These are phyloP conservation scores for Zopfia rhizophila DNA, from an alignment of 2,329 filamentous ascomycete species.

Conservation along the genomic window DNA sequence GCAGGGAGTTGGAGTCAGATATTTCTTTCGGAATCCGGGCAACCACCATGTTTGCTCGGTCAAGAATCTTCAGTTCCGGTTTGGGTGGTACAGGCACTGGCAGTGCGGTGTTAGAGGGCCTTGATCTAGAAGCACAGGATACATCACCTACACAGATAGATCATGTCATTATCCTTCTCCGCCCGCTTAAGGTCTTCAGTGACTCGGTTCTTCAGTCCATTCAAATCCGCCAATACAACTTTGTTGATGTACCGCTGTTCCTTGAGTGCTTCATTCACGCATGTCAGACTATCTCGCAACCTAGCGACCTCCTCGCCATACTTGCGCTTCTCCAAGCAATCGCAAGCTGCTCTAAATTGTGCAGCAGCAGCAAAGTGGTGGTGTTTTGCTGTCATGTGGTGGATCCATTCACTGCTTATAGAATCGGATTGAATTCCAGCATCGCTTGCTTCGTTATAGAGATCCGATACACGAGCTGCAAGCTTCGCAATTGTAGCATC, in stretches of 20 bases:
- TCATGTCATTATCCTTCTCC: slow-evolving; percentile 96
- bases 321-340: slow-evolving; percentile 90
- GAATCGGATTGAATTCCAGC: slow-evolving; percentile 88
- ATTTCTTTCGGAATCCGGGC: slow-evolving; percentile 84
- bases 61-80: slow-evolving; percentile 84
- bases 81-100: slow-evolving; percentile 86
- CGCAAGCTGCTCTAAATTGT: slow-evolving; percentile 89
- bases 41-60: slow-evolving; percentile 88
- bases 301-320: slow-evolving; percentile 96
- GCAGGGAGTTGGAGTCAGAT: slow-evolving; percentile 78
- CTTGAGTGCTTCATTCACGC: slow-evolving; percentile 86
- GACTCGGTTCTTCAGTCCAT: slow-evolving; percentile 82
- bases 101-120: no score
- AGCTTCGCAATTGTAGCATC: slow-evolving; percentile 92
- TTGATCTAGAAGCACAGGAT: slow-evolving; percentile 39
- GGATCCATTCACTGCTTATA: slow-evolving; percentile 94
- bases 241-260: slow-evolving; percentile 86
- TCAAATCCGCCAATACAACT: slow-evolving; percentile 81
- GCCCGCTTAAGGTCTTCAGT: slow-evolving; percentile 90
- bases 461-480: slow-evolving; percentile 88
- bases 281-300: slow-evolving; percentile 81
- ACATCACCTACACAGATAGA: slow-evolving; percentile 91
- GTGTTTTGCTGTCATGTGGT: slow-evolving; percentile 96
- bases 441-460: slow-evolving; percentile 86
- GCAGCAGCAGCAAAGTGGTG: slow-evolving; percentile 97